Evolutionary conservation across 768 basidiomycete genomes (phyloP).

Genomic region (Suillus weaverae): DNA sequence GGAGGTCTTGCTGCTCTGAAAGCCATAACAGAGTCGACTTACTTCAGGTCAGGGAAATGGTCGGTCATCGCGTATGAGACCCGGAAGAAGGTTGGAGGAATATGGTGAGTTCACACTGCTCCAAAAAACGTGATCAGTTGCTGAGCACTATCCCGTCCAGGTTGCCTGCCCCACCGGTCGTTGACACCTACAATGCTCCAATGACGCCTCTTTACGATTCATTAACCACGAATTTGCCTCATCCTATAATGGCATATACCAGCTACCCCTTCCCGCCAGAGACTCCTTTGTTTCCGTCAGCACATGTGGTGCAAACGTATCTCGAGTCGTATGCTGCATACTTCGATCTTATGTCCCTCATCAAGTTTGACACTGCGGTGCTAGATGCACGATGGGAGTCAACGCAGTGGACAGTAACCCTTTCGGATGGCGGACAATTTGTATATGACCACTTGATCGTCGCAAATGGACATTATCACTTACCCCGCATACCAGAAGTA

Average conservation of each 20-base stretch:
- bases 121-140: not conserved
- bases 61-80: conserved; percentile 62
- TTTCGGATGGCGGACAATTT: conserved; percentile 37
- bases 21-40: conserved; percentile 55
- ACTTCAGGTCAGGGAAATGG: conserved; percentile 65
- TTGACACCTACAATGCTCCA: conserved; percentile 43
- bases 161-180: conserved; percentile 54
- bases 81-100: conserved; percentile 65
- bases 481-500: conserved; percentile 60
- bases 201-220: conserved; percentile 76
- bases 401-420: conserved; percentile 49
- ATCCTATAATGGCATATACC: conserved; percentile 72
- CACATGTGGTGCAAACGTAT: conserved; percentile 64
- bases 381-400: conserved; percentile 41
- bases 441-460: conserved; percentile 68
- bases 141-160: conserved; percentile 30
- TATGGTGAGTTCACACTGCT: conserved; percentile 56
- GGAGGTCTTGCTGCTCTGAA: conserved; percentile 72
- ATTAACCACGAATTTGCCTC: conserved; percentile 79
- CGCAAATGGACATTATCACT: conserved; percentile 73
- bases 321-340: conserved; percentile 62
- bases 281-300: conserved; percentile 68
- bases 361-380: conserved; percentile 65
- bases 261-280: conserved; percentile 67
- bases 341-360: conserved; percentile 60